Evolutionary conservation across 805 yeast genomes (phyloP), one percentile per base, ranked within the genome.

Genomic region (Yamadazyma scolyti): DNA sequence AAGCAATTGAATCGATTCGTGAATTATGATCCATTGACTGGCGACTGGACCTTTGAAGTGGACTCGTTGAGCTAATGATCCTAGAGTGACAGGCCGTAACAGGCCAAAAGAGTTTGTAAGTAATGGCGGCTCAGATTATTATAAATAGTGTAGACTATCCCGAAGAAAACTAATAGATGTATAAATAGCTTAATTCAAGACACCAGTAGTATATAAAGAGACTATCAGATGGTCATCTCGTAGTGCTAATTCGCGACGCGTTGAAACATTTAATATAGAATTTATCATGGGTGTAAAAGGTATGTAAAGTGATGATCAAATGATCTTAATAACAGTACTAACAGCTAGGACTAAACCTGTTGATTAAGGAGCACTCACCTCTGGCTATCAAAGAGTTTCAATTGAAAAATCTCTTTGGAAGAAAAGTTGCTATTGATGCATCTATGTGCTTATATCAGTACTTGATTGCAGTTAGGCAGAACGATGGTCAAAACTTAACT

Each of bases 401-500:
- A 43, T 81, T 90, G 65, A 90, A 90, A 59, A 70, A 83, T 10
- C 74, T 88, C 27, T 82, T 85, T 49, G 98, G 98, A 1, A 68
- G 97, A 26, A 93, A 93, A 64, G 95, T 93, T n/a, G 98, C 98
- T 37, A 89, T 93, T 38, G 90, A 84, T 62, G 94, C 95, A 3
- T 89, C 97, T 7, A 93, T 93, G 98, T 87, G 95, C 44, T 68
- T 93, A 23, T 93, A 93, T 54, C 99, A 93, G 58, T 93, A 90
- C 51, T 68, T 93, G 28, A 89, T 93, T 50, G 97, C 97, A 0
- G 98, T 93, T 4, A 74, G 99, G 52, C 97, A 90, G 47, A 88
- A 83, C 35, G 97, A 93, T 50, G 99, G 99, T n/a, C 87, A 79
- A 40, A 95, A 88, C 53, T 68, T 93, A 50, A 79, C 93, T 15